phyloP scores from a whole-genome alignment of 192 early-diverging fungal species.

The Funneliformis geosporum region DNA sequence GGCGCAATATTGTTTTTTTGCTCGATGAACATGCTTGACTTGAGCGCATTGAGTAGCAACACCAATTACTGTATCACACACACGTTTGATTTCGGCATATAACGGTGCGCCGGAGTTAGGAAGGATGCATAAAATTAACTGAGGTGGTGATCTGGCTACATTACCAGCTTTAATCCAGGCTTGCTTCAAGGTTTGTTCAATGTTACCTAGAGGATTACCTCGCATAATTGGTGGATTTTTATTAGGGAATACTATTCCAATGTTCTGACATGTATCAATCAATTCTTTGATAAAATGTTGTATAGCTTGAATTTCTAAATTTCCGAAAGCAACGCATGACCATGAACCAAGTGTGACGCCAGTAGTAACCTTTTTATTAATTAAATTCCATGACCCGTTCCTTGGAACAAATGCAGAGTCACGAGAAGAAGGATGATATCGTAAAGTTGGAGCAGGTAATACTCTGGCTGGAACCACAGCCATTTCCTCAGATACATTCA shows the following conservation, averaged over 20 bases:
- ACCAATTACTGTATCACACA: slow-evolving; percentile 39
- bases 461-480: not conserved
- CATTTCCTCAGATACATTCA: slow-evolving; percentile 69
- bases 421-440: slow-evolving; percentile 40
- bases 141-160: slow-evolving; percentile 34
- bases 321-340: slow-evolving; percentile 77
- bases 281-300: slow-evolving; percentile 76
- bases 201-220: slow-evolving; percentile 63
- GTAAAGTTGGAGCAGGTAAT: slow-evolving; percentile 10
- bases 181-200: slow-evolving; percentile 67
- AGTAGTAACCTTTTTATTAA: slow-evolving; percentile 73
- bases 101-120: slow-evolving; percentile 67
- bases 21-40: slow-evolving; percentile 53
- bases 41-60: slow-evolving; percentile 65
- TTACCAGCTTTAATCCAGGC: slow-evolving; percentile 73
- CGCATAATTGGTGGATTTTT: slow-evolving; percentile 49
- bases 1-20: slow-evolving; percentile 89
- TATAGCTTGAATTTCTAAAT: slow-evolving; percentile 34
- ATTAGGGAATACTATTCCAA: slow-evolving; percentile 55
- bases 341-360: slow-evolving; percentile 79
- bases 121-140: slow-evolving; percentile 57
- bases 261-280: slow-evolving; percentile 69
- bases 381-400: slow-evolving; percentile 86
- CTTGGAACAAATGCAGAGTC: slow-evolving; percentile 53
- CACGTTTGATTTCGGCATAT: slow-evolving; percentile 80